Evolutionary conservation across 108 stramenopile genomes (phyloP), one percentile per base, ranked within the genome.

Genomic region (Chaetoceros muelleri): DNA sequence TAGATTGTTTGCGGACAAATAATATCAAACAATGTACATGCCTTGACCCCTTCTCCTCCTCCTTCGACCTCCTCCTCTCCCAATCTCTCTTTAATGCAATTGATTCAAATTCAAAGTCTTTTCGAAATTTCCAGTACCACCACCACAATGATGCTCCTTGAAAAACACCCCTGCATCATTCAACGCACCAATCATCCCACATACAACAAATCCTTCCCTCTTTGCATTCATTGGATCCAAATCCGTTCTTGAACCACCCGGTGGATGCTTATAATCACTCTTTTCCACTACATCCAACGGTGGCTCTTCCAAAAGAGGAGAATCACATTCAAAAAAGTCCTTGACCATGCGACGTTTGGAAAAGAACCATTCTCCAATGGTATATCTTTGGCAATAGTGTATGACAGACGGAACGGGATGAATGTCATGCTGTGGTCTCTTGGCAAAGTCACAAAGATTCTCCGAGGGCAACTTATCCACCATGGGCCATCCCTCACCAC

Each of bases 161-260:
- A 70, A 93, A 52, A 72, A 88, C 17, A 70, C 68, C 1, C 77
- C 76, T 27, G 83, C 87, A 62, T 76, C 82, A 53, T 93, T 93
- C 50, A 93, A 58, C 24, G 71, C 64, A n/a, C 55, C 61, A 30
- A 80, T 87, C 57, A 89, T 70, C 13, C 55, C 57, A 65, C 91
- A 93, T 17, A 86, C 51, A 59, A 79, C 75, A 53, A 86, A 92
- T 7, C 66, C 79, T 25, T 82, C 56, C 31, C 78, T 58, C 48
- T 82, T 73, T 30, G 56, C 72, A 47, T 58, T 52, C 2, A 53
- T 46, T n/a, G 71, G 73, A 40, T 40, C 34, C 5, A 40, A 10
- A 10, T 40, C 34, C 34, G 5, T 40, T 5, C 34, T 5, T 5
- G 34, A 10, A 13, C 34, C 34, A 10, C 34, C 34, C 13, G 34